Evolutionary conservation across 106 monocot species (phyloP).

Genomic region (Dendrobium huoshanense): DNA sequence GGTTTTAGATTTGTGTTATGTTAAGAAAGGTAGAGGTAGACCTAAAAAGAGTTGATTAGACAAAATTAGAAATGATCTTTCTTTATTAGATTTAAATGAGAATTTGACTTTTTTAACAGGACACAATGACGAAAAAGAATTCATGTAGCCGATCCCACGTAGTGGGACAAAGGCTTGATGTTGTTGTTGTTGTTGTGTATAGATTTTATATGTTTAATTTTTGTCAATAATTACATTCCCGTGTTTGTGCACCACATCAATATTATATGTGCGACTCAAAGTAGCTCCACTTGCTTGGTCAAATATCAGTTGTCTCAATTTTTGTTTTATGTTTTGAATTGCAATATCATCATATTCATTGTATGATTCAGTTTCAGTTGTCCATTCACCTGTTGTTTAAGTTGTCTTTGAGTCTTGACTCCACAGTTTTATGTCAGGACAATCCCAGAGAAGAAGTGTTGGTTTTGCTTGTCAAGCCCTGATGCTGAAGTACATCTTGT

Average conservation of each 20-base stretch:
- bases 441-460: slow-evolving; percentile 58
- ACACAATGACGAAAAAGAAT: too few relatives aligned
- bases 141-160: too few relatives aligned
- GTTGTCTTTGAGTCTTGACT: neutral
- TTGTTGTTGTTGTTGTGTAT: too few relatives aligned
- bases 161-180: too few relatives aligned
- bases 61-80: too few relatives aligned
- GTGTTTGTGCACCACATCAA: neutral
- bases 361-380: neutral
- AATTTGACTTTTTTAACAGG: too few relatives aligned
- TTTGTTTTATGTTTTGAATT: neutral
- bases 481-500: slow-evolving; percentile 85
- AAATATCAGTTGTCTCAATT: neutral
- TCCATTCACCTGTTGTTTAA: neutral
- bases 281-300: neutral
- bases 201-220: neutral
- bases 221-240: neutral
- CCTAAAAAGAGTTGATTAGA: too few relatives aligned
- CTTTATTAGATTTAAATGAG: too few relatives aligned
- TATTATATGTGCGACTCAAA: neutral
- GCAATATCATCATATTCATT: neutral
- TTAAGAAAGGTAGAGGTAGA: too few relatives aligned
- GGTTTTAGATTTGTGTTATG: too few relatives aligned
- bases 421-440: slow-evolving; percentile 19
- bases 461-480: slow-evolving; percentile 97